These are phyloP conservation scores for Macrolepiota dolichaula DNA, from an alignment of 768 basidiomycete species.

Conservation along the genomic window DNA sequence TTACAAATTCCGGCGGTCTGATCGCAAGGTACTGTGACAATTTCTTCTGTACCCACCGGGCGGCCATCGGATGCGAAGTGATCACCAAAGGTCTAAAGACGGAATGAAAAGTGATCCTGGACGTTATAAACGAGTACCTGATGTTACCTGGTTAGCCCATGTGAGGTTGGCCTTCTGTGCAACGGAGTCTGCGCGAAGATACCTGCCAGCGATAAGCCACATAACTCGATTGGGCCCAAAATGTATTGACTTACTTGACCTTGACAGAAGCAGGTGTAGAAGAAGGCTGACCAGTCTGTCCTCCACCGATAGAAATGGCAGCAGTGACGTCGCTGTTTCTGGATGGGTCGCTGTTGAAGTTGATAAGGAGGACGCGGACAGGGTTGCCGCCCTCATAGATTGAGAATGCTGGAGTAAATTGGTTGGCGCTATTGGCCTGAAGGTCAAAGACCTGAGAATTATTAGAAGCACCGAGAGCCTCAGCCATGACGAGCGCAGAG, in stretches of 20 bases:
- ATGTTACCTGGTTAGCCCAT: constrained; percentile 57
- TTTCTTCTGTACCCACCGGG: constrained; percentile 43
- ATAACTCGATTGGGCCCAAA: not conserved
- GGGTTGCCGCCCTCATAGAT: constrained; percentile 70
- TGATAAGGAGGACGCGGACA: constrained; percentile 64
- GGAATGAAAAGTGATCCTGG: not conserved
- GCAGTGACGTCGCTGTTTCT: constrained; percentile 56
- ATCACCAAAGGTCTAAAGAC: constrained; percentile 52
- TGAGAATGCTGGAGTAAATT: constrained; percentile 63
- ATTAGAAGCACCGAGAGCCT: constrained; percentile 62
- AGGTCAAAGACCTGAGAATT: constrained; percentile 65
- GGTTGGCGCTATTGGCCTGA: constrained; percentile 43
- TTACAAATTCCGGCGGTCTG: constrained; percentile 46
- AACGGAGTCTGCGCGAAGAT: constrained; percentile 45
- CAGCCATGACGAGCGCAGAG: constrained; percentile 65
- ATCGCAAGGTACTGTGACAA: constrained; percentile 58
- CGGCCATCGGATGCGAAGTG: constrained; percentile 65
- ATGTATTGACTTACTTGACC: constrained; percentile 47
- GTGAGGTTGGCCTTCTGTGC: constrained; percentile 54
- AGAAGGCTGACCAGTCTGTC: constrained; percentile 31
- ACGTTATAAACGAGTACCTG: no score
- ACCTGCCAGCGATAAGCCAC: constrained; percentile 31
- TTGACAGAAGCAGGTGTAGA: constrained; percentile 42
- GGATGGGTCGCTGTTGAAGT: constrained; percentile 60
- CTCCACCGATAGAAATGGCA: constrained; percentile 45